phyloP scores from a whole-genome alignment of 2,329 filamentous ascomycete genomes.

The Paraphoma sp. region DNA sequence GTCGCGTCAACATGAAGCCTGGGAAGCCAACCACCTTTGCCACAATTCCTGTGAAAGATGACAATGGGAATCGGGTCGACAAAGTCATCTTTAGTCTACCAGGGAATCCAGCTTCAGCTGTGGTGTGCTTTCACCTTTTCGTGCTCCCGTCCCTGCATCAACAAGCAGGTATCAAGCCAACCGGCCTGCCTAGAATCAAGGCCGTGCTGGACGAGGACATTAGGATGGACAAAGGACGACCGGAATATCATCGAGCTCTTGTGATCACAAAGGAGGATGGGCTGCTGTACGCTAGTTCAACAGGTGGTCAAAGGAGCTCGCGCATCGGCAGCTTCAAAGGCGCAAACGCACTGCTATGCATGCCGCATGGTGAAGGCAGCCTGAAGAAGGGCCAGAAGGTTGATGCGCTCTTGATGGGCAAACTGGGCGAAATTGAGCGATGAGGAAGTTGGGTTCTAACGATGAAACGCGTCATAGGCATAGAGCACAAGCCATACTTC shows the following conservation, averaged over 20 bases:
- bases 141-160: conserved; percentile 86
- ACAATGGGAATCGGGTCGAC: conserved; percentile 60
- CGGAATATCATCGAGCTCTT: conserved; percentile 89
- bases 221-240: conserved; percentile 73
- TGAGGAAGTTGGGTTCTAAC: background rate
- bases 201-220: conserved; percentile 78
- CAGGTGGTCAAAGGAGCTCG: conserved; percentile 88
- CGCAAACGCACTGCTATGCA: conserved; percentile 84
- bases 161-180: conserved; percentile 70
- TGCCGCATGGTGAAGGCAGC: conserved; percentile 70
- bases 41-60: conserved; percentile 72
- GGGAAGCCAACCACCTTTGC: conserved; percentile 98
- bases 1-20: conserved; percentile 95
- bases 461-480: no score
- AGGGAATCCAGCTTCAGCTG: conserved; percentile 90
- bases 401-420: conserved; percentile 79
- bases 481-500: no score
- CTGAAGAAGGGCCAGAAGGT: conserved; percentile 73
- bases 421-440: conserved; percentile 18
- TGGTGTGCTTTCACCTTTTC: conserved; percentile 94
- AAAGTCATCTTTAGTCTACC: conserved; percentile 89
- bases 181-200: conserved; percentile 74
- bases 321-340: conserved; percentile 86
- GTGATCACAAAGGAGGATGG: conserved; percentile 72
- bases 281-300: conserved; percentile 75